phyloP scores from a whole-genome alignment of 2,329 filamentous ascomycete species.

The Neocatenulostroma microsporum region DNA sequence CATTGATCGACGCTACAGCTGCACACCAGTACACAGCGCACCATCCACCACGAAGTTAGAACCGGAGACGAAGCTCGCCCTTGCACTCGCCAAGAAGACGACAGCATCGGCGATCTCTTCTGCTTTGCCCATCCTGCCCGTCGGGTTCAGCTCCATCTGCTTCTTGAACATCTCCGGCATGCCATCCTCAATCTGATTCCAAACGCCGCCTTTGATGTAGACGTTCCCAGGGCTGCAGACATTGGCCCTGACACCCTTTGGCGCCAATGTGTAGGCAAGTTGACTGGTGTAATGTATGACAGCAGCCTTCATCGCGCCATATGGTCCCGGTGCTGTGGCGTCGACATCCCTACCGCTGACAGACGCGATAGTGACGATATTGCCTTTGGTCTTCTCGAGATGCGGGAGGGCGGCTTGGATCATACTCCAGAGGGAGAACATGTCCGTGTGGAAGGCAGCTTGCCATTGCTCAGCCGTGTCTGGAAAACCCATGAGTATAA shows the following conservation, averaged over 20 bases:
- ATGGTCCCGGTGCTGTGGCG: slow-evolving; percentile 31
- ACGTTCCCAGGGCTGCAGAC: slow-evolving; percentile 30
- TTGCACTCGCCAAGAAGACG: slow-evolving; percentile 28
- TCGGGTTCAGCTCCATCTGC: slow-evolving; percentile 37
- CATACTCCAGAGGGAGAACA: slow-evolving; percentile 28
- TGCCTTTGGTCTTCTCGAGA: slow-evolving; percentile 29
- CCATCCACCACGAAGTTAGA: slow-evolving; percentile 27
- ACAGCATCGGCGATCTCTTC: slow-evolving; percentile 45
- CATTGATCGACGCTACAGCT: too few species aligned
- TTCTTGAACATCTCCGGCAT: slow-evolving; percentile 39
- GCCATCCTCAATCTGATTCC: slow-evolving; percentile 36
- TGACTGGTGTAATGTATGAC: slow-evolving; percentile 32
- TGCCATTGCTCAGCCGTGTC: slow-evolving; percentile 21
- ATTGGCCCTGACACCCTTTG: slow-evolving; percentile 32
- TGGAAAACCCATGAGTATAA: too few species aligned
- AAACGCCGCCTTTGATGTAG: slow-evolving; percentile 32
- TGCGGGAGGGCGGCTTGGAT: slow-evolving; percentile 28
- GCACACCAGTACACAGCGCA: slow-evolving; percentile 21
- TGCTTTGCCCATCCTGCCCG: slow-evolving; percentile 41
- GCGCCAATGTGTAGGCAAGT: slow-evolving; percentile 29
- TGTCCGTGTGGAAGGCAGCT: slow-evolving; percentile 27
- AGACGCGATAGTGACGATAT: slow-evolving; percentile 30
- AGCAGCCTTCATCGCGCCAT: slow-evolving; percentile 30
- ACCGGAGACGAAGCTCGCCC: slow-evolving; percentile 24
- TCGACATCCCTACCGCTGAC: slow-evolving; percentile 32